Conservation (phyloP, 345 rosid genomes). For the Noccaea caerulescens region DNA sequence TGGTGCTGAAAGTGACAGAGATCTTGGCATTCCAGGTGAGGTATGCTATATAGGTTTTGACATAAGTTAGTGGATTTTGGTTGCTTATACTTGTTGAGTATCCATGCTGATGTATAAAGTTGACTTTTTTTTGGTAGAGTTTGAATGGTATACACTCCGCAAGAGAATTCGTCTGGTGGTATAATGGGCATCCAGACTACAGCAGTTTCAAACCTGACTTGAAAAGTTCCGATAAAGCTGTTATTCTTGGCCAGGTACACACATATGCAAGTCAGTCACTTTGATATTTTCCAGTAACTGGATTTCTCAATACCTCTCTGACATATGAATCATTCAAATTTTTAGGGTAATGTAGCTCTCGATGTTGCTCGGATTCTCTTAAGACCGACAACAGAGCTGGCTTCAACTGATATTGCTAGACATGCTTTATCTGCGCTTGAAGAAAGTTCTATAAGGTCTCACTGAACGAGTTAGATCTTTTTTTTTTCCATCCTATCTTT, state of each 20-base stretch:
- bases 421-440: slow-evolving; percentile 78
- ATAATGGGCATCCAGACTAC: slow-evolving; percentile 90
- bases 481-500: slow-evolving; percentile 5
- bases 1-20: slow-evolving; percentile 96
- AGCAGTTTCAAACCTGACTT: slow-evolving; percentile 68
- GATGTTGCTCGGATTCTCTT: slow-evolving; percentile 89
- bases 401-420: slow-evolving; percentile 79
- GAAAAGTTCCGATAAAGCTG: slow-evolving; percentile 71
- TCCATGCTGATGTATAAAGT: background rate
- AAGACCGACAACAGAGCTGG: slow-evolving; percentile 72
- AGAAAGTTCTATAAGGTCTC: slow-evolving; percentile 78
- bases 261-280: background rate
- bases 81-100: slow-evolving; percentile 16
- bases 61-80: slow-evolving; percentile 5
- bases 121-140: slow-evolving; percentile 48
- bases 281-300: background rate
- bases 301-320: slow-evolving; percentile 20
- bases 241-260: slow-evolving; percentile 80
- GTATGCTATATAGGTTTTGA: slow-evolving; percentile 47
- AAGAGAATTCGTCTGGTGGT: slow-evolving; percentile 99
- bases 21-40: slow-evolving; percentile 81
- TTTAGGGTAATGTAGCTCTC: slow-evolving; percentile 96
- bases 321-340: slow-evolving; percentile 25
- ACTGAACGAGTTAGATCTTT: background rate
- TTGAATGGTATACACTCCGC: slow-evolving; percentile 78